A percentile compares a stretch with the other conserved stretches of the same genome.
phyloP scores from a whole-genome alignment of 2,329 filamentous ascomycete species.

The Microdochium trichocladiopsis region DNA sequence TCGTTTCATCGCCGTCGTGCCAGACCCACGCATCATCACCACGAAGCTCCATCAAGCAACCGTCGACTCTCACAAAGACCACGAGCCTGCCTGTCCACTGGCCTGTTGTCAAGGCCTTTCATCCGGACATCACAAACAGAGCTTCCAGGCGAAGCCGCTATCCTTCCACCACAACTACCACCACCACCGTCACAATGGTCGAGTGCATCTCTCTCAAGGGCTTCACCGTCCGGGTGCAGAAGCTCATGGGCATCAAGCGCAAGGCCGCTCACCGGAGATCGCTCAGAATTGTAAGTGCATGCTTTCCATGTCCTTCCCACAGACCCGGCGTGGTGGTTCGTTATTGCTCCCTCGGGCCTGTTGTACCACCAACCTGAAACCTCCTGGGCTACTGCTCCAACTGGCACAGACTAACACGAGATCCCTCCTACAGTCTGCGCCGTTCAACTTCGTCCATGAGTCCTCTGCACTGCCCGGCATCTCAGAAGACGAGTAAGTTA shows the following conservation, averaged over 20 bases:
- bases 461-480: constrained; percentile 45
- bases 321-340: neutral
- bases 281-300: constrained; percentile 17
- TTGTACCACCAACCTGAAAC: neutral
- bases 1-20: no score
- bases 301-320: constrained; percentile 1
- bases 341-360: no score
- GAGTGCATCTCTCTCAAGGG: constrained; percentile 12
- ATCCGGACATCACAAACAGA: no score
- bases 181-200: constrained; percentile 8
- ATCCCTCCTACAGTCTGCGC: constrained; percentile 42
- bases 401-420: constrained; percentile 5
- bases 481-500: constrained; percentile 50
- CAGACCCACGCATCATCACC: no score
- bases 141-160: no score
- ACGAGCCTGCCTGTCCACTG: neutral
- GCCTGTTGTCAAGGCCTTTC: no score
- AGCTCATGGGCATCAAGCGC: constrained; percentile 13
- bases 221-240: constrained; percentile 14
- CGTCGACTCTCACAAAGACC: neutral
- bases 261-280: constrained; percentile 13
- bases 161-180: neutral
- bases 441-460: constrained; percentile 52
- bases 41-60: no score
- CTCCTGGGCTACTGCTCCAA: constrained; percentile 8